Conservation (phyloP, 2,329 filamentous ascomycete species). For the Stemphylium beticola region DNA sequence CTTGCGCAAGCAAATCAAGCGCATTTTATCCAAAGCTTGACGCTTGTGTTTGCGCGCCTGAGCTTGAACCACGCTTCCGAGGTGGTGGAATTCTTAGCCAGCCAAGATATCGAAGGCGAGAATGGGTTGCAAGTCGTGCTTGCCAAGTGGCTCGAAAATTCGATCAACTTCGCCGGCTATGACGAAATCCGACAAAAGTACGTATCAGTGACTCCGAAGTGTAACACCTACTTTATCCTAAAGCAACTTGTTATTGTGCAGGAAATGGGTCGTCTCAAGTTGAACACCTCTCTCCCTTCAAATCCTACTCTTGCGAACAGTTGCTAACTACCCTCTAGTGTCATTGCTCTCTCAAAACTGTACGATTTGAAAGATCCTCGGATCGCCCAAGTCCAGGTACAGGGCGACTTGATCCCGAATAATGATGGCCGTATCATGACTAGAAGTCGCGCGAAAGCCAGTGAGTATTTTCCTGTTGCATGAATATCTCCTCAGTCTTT, state of each 20-base stretch:
- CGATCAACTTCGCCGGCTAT: constrained; percentile 95
- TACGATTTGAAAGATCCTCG: constrained; percentile 86
- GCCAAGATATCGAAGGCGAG: constrained; percentile 78
- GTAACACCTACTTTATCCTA: too few relatives aligned
- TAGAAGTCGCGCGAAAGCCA: constrained; percentile 83
- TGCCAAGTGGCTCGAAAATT: constrained; percentile 96
- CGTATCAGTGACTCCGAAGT: constrained; percentile 42
- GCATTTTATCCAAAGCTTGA: constrained; percentile 92
- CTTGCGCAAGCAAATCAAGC: constrained; percentile 83
- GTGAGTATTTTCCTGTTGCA: constrained; percentile 53
- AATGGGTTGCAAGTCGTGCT: constrained; percentile 89
- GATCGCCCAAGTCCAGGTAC: constrained; percentile 79
- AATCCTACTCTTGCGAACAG: neutral
- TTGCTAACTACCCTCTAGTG: constrained; percentile 57
- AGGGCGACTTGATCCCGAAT: constrained; percentile 84
- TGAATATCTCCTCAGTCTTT: neutral
- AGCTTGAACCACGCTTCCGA: constrained; percentile 85
- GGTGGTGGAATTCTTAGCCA: constrained; percentile 88
- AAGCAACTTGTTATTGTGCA: neutral
- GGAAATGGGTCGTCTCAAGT: constrained; percentile 3
- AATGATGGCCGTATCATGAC: constrained; percentile 86
- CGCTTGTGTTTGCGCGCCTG: constrained; percentile 90
- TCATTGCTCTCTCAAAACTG: constrained; percentile 90
- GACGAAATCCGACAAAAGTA: constrained; percentile 97
- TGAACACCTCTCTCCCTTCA: neutral